Base-by-base conservation (phyloP, 2,329 filamentous ascomycete species). In the Ophidiomyces ophidiicola region DNA sequence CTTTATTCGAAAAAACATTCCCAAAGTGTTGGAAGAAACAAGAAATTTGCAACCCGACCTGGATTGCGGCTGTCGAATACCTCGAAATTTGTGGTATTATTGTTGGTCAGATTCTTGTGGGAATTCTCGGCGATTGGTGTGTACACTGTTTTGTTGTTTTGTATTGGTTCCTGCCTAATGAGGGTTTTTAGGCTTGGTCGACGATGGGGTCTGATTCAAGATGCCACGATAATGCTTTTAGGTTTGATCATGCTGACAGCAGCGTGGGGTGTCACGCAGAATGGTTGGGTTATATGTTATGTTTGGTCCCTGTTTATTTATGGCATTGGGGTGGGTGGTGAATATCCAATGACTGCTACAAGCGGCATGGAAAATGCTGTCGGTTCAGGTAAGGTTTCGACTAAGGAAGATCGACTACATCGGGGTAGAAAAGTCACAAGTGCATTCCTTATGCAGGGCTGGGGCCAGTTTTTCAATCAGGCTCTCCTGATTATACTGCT, bases 211-310 rank as follows among this genome's bases (percentile, higher is more conserved):
- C 72, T 96, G 15, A 94, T 96, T 51, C 88, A 96, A 64, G 88
- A 96, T 63, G 88, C 88, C 30, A 59, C 73, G 45, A 87, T 96
- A 69, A 96, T 96, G 88, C 84, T 94, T 50, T 53, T 94, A 51
- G 88, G 88, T 67, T 71, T 96, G 14, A 54, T 94, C 53, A 90
- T 94, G 82, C 72, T 96, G 42, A 92, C 83, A 34, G 83, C 84
- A 44, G 81, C 82, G 17, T 96, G 88, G 88, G 88, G 87, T 46
- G 64, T 81, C 21, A 84, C 75, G 24, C 71, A 92, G 36, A 79
- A 96, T 55, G 87, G 87, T 52, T 96, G 88, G 88, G 82, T 96
- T 42, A 93, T 94, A 55, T 94, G 86, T 71, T 96, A 96, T 59
- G 82, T 81, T 45, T 93, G 83, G 82, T 84, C 84, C 26, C 73